phyloP scores from a whole-genome alignment of 495 filamentous ascomycete genomes.

The Penicillium paradoxum region DNA sequence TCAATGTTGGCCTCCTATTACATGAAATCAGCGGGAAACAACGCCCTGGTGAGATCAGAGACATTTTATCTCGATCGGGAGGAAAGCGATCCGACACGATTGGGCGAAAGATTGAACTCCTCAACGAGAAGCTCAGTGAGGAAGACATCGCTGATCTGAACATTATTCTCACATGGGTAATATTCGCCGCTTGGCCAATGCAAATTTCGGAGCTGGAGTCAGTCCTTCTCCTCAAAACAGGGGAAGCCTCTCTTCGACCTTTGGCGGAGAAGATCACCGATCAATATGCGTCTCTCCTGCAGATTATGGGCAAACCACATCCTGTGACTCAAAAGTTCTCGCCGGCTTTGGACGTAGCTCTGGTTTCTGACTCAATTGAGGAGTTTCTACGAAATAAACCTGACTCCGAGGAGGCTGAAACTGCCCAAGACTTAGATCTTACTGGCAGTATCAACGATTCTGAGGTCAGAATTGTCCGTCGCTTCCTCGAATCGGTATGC shows the following conservation, averaged over 20 bases:
- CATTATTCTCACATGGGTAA: slow-evolving; percentile 12
- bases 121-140: slow-evolving; percentile 17
- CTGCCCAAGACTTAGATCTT: background rate
- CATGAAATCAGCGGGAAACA: slow-evolving; percentile 17
- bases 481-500: slow-evolving; percentile 16
- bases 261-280: slow-evolving; percentile 13
- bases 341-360: background rate
- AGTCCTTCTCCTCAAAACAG: slow-evolving; percentile 10
- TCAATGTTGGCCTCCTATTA: slow-evolving; percentile 16
- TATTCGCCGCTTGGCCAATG: background rate
- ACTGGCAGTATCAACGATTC: slow-evolving; percentile 9
- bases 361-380: slow-evolving; percentile 16
- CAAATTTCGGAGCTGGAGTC: slow-evolving; percentile 9
- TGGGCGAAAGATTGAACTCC: slow-evolving; percentile 9
- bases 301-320: slow-evolving; percentile 1
- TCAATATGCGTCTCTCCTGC: slow-evolving; percentile 12
- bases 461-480: slow-evolving; percentile 15
- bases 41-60: slow-evolving; percentile 16
- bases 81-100: slow-evolving; percentile 16
- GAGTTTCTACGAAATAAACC: slow-evolving; percentile 1
- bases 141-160: slow-evolving; percentile 20
- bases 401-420: background rate
- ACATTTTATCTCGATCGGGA: slow-evolving; percentile 15
- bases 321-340: background rate
- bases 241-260: slow-evolving; percentile 14